Evolutionary conservation across 1,284 basidiomycete species (phyloP), one percentile per base, ranked within the genome.

Genomic region (Trichosporon sp.): DNA sequence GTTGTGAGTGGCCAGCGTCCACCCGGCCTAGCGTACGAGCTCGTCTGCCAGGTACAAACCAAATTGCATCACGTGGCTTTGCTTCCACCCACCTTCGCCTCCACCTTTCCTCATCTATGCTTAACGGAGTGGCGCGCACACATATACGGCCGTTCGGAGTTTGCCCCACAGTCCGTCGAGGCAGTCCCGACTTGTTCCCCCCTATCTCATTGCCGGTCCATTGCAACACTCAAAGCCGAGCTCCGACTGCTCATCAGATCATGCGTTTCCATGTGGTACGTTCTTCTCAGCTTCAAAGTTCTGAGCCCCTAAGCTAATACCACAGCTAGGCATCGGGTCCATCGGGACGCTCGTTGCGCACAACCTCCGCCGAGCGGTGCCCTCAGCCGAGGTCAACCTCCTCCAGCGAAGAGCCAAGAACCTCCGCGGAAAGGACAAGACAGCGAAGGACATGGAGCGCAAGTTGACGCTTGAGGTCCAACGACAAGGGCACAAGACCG

Each of bases 321-420:
- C 1, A 10, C 71, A 81, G 81, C 86, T 92, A 73, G 91, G 92
- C 77, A 84, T 93, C 73, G 92, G 93, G 69, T 87, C 93, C 66
- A 88, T 96, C 75, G 94, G 94, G 72, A 89, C 89, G 35, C 89
- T 96, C 72, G 76, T 96, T 74, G 88, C 93, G 12, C 89, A 91
- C 79, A 88, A 95, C 81, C 87, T 96, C 65, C 89, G 92, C 48
- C 86, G 86, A 59, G 82, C 87, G 87, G 35, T 73, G 68, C 74
- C 80, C 78, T n/a, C 79, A 81, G 54, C 87, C 88, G 82, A 88
- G 54, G 86, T 96, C 78, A 87, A 88, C 38, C 88, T 94, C 76
- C 87, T 94, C 66, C 35, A 32, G 2, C 59, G 59, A n/a, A 2
- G 31, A 35, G 59, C 59, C 12, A 35, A 37, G 59, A n/a, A n/a